Evolutionary conservation across 176 grass and related monocot species (phyloP).

Genomic region (Oryza meridionalis): DNA sequence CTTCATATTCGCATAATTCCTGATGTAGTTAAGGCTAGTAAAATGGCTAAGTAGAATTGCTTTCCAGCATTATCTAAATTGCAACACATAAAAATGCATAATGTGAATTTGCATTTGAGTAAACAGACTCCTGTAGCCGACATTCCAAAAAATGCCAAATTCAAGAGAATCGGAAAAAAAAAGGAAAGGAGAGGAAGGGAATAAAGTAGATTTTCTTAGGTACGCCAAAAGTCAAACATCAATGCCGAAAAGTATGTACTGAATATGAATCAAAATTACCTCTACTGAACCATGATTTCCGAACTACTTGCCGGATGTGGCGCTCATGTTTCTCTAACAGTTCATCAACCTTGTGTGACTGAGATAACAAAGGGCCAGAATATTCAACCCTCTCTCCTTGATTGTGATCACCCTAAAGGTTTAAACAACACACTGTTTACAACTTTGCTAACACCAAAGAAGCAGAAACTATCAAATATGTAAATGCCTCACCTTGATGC

Average conservation of each 20-base stretch:
- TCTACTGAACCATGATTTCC: constrained; percentile 85
- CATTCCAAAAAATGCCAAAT: background rate
- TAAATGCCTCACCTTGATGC: constrained; percentile 58
- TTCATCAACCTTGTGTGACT: constrained; percentile 89
- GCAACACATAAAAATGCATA: background rate
- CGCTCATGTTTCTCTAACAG: constrained; percentile 82
- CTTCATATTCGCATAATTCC: background rate
- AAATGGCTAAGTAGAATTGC: background rate
- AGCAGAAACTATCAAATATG: constrained; percentile 20
- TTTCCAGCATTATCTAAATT: background rate
- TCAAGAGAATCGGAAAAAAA: background rate
- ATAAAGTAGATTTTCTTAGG: constrained; percentile 1
- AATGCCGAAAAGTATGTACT: background rate
- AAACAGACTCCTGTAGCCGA: background rate
- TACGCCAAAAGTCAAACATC: background rate
- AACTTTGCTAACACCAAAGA: constrained; percentile 10
- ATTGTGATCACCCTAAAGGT: constrained; percentile 50
- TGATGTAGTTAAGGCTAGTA: background rate
- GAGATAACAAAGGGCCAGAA: constrained; percentile 78
- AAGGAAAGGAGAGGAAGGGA: background rate
- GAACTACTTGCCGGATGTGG: constrained; percentile 77
- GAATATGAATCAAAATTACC: constrained; percentile 51
- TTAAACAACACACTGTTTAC: constrained; percentile 18
- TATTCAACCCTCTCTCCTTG: constrained; percentile 81
- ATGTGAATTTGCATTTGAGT: background rate